phyloP scores from a whole-genome alignment of 306 rosid species.

The Quercus bicolor region DNA sequence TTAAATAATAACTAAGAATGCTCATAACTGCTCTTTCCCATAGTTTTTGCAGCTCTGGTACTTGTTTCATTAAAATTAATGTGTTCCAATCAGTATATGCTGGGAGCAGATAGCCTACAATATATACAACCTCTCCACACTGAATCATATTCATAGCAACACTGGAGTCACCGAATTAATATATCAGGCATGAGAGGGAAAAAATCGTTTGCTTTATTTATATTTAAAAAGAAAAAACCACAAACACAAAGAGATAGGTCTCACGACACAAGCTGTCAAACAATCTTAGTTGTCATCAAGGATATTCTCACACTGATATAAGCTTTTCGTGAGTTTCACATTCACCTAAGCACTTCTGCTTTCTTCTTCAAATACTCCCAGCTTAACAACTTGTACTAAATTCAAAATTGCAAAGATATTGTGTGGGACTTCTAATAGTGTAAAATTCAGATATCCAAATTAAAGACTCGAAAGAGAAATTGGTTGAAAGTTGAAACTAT shows the following conservation, averaged over 20 bases:
- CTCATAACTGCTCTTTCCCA: background rate
- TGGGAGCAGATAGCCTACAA: background rate
- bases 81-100: background rate
- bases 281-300: background rate
- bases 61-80: background rate
- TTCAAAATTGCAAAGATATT: conserved; percentile 40
- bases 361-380: background rate
- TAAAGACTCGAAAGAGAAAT: conserved; percentile 50
- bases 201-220: background rate
- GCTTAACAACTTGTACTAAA: background rate
- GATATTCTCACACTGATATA: background rate
- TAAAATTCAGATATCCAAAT: conserved; percentile 42
- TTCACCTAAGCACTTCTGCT: background rate
- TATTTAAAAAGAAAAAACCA: background rate
- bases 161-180: background rate
- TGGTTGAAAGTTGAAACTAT: background rate
- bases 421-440: conserved; percentile 59
- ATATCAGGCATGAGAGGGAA: background rate
- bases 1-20: conserved; percentile 3
- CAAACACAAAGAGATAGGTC: background rate
- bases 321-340: background rate
- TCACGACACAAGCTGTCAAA: background rate
- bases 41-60: background rate
- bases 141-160: background rate
- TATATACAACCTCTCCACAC: background rate